Percentiles rank a stretch among this genome's conserved stretches.
These are phyloP conservation scores for Cladorrhinum samala DNA, from an alignment of 495 filamentous ascomycete species.

Conservation along the genomic window DNA sequence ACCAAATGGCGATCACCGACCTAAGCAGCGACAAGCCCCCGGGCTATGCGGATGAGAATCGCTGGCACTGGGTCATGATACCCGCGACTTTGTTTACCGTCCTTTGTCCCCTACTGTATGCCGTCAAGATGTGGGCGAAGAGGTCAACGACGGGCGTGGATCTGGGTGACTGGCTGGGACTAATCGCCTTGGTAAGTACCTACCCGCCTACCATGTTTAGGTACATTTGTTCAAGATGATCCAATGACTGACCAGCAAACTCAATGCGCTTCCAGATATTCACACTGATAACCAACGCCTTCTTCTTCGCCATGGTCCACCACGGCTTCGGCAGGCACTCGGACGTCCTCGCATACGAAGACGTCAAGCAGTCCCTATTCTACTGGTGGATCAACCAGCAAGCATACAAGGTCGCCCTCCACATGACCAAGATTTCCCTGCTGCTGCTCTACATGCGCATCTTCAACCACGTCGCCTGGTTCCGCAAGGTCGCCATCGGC, in stretches of 20 bases:
- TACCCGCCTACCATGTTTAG: background rate
- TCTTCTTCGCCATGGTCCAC: slow-evolving; percentile 14
- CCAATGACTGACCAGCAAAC: background rate
- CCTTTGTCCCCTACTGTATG: slow-evolving; percentile 3
- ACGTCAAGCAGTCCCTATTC: slow-evolving; percentile 1
- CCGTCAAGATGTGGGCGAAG: slow-evolving; percentile 8
- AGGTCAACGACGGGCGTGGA: slow-evolving; percentile 11
- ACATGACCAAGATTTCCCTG: slow-evolving; percentile 24
- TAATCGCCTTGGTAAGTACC: slow-evolving; percentile 16
- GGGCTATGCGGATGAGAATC: slow-evolving; percentile 4
- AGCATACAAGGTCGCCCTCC: slow-evolving; percentile 19
- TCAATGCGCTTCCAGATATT: slow-evolving; percentile 4
- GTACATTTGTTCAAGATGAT: background rate
- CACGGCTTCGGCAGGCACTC: slow-evolving; percentile 17
- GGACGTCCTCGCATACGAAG: background rate
- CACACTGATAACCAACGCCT: slow-evolving; percentile 5
- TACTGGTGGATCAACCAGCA: slow-evolving; percentile 16
- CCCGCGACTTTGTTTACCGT: slow-evolving; percentile 7
- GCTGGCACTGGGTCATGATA: slow-evolving; percentile 8
- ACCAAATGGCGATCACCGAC: background rate
- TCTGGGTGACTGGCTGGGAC: slow-evolving; percentile 22
- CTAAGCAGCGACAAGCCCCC: background rate
- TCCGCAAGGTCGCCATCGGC: slow-evolving; percentile 12
- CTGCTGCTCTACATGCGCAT: slow-evolving; percentile 29
- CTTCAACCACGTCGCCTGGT: slow-evolving; percentile 20